These are phyloP conservation scores for Xylaria sp. DNA, from an alignment of 495 filamentous ascomycete species.

Conservation along the genomic window DNA sequence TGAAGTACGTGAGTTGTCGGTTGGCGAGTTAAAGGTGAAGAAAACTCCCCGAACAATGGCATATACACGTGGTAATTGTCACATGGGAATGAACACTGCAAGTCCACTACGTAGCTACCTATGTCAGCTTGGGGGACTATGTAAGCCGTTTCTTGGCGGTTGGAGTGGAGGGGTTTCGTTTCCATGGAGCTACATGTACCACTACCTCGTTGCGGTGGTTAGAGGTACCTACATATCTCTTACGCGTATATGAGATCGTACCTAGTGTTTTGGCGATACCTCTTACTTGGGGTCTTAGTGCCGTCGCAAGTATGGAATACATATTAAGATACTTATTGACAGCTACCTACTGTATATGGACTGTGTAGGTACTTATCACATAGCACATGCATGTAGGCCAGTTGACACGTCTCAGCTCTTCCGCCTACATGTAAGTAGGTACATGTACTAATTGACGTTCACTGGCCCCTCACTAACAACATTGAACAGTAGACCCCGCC, in stretches of 20 bases:
- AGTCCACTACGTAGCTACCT: neutral
- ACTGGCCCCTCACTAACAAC: neutral
- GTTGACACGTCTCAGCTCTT: no score
- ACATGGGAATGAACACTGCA: constrained; percentile 19
- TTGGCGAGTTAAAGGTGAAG: neutral
- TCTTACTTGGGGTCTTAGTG: no score
- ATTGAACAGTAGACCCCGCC: neutral
- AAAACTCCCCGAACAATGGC: neutral
- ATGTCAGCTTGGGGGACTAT: no score
- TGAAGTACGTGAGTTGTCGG: neutral
- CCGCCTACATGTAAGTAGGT: neutral
- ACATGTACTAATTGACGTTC: neutral
- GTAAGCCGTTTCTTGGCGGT: neutral
- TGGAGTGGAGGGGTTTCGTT: neutral
- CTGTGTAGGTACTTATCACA: neutral
- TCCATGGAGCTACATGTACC: neutral
- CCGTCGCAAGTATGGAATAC: no score
- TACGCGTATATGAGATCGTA: no score
- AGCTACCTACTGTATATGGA: no score
- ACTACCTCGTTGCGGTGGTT: no score
- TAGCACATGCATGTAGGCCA: neutral
- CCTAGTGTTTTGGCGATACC: no score
- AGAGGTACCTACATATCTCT: constrained; percentile 7
- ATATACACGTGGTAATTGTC: constrained; percentile 27
- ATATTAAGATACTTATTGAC: no score